Evolutionary conservation across 2,329 filamentous ascomycete species (phyloP).

Genomic region (Xylariaceae sp.): DNA sequence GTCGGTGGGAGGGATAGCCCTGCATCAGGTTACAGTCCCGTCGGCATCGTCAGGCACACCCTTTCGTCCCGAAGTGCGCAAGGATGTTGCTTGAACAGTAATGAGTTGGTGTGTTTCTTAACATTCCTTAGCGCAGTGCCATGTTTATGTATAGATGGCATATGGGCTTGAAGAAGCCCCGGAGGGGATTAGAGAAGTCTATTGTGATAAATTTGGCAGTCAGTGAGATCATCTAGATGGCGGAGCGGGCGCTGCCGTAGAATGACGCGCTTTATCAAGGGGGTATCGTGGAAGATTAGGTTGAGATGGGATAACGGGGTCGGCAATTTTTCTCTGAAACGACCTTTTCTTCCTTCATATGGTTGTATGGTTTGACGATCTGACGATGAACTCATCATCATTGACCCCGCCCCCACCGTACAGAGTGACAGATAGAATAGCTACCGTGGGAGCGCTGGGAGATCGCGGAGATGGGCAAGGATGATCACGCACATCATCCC

Average conservation of each 20-base stretch:
- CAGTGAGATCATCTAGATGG: constrained; percentile 15
- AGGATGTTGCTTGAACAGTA: not conserved
- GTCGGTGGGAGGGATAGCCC: constrained; percentile 11
- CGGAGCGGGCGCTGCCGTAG: constrained; percentile 20
- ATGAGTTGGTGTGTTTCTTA: not conserved
- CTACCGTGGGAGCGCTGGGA: constrained; percentile 17
- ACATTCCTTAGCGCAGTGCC: not conserved
- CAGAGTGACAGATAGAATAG: constrained; percentile 13
- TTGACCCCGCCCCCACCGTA: constrained; percentile 27
- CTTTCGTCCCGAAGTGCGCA: constrained; percentile 11
- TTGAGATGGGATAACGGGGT: constrained; percentile 8
- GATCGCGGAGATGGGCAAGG: constrained; percentile 26
- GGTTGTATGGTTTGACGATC: constrained; percentile 27
- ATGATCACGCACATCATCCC: constrained; percentile 32
- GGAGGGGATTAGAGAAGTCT: constrained; percentile 1
- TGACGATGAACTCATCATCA: constrained; percentile 30
- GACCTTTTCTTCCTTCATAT: constrained; percentile 17
- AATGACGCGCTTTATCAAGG: constrained; percentile 17
- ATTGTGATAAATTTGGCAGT: not conserved
- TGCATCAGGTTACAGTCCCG: constrained; percentile 20
- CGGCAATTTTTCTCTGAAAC: constrained; percentile 8
- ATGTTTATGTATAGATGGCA: not conserved
- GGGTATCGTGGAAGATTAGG: constrained; percentile 5
- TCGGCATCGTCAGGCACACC: constrained; percentile 26
- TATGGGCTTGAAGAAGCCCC: not conserved